Evolutionary conservation across 2,329 filamentous ascomycete species (phyloP).

Genomic region (Venturia oleaginea): DNA sequence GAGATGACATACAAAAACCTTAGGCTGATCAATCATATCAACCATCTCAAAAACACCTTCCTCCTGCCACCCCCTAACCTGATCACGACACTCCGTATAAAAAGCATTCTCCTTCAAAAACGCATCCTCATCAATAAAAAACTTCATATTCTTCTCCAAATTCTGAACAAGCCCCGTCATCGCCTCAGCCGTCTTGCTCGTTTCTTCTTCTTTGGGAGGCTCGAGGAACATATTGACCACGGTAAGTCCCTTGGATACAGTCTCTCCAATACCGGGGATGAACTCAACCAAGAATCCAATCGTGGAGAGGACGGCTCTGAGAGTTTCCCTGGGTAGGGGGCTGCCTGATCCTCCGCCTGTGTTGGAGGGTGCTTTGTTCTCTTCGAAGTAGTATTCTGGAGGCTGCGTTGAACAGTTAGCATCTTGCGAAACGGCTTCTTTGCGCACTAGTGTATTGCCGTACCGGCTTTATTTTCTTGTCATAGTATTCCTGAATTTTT

Average conservation of each 20-base stretch:
- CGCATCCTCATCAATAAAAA: not conserved
- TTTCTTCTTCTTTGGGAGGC: not conserved
- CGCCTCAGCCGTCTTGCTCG: not conserved
- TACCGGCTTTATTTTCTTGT: not conserved
- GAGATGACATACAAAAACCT: not conserved
- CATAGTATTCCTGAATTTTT: not conserved
- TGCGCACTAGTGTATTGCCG: not conserved
- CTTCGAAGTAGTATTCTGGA: not conserved
- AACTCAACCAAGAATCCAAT: not conserved
- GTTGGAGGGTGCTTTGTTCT: not conserved
- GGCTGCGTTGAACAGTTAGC: not conserved
- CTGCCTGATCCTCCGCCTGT: not conserved
- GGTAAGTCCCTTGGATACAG: not conserved
- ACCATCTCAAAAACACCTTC: slow-evolving; percentile 1
- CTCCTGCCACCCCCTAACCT: not conserved
- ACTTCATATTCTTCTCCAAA: not conserved
- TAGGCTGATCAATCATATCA: not conserved
- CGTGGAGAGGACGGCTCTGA: not conserved
- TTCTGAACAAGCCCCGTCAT: not conserved
- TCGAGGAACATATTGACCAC: not conserved
- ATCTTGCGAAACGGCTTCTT: not conserved
- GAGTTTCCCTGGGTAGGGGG: not conserved
- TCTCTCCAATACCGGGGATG: not conserved
- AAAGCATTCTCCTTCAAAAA: not conserved
- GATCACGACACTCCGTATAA: not conserved